Evolutionary conservation across 192 early-diverging fungal genomes (phyloP), one percentile per base, ranked within the genome.

Genomic region (Coemansia sp.): DNA sequence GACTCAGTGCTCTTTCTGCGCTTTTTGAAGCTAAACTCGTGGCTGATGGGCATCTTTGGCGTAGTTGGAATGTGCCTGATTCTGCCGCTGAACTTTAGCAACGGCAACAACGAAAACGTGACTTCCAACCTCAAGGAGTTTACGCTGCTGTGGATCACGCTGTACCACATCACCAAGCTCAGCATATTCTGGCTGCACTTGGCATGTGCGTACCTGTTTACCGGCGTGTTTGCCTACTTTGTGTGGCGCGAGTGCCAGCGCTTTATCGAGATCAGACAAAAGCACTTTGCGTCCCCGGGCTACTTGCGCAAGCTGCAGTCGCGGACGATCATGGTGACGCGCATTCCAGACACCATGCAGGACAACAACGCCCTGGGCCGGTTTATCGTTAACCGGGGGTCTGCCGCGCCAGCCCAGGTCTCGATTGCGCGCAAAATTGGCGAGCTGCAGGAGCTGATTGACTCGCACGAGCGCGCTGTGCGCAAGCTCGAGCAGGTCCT

Each of bases 1-100:
- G 89, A 92, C 67, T 87, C 88, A 9, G 87, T 90, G 24, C 71
- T 90, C 43, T 87, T 91, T 60, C 76, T 92, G 58, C 79, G 86
- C 2, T 92, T 90, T 60, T 51, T 91, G 17, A 80, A 79, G 22
- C 76, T 90, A 66, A 79, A 82, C 47, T 82, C 84, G 41, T 76
- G 82, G 59, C 60, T 88, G n/a, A 80, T 91, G 38, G 70, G 80
- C 19, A 72, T 79, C 29, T 82, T 88, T 55, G 72, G 78, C n/a
- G 27, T 84, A 17, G 37, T 88, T 4, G 89, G 91, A 21, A 73
- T 86, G 64, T 82, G 80, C 61, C 65, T 78, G 12, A 75, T 90
- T 4, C 82, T 90, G 21, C 90, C 90, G 21, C 61, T 90, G 27
- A 92, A 89, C 68, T 73, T 87, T 51, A 66, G 73, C 50, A 87